Evolutionary conservation across 331 rosid species (phyloP), one percentile per base, ranked within the genome.

Genomic region (Telfairia occidentalis): DNA sequence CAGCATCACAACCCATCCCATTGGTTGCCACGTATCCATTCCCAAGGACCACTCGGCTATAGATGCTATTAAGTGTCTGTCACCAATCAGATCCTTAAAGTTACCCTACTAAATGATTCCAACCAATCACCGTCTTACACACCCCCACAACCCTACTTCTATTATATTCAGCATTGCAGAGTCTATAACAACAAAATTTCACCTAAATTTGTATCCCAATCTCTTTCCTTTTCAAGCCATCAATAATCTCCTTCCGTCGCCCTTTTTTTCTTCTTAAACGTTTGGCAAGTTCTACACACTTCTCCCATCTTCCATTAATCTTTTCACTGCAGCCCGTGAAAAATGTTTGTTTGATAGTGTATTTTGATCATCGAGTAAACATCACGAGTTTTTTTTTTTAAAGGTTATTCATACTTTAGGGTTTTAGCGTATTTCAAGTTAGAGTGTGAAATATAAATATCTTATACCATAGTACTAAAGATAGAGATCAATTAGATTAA

Each of bases 1-100:
- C 53, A 11, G 2, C 55, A 12, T 52, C 13, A 59, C 32, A 38
- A 1, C 45, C 55, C 45, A 50, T 32, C 40, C 32, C 57, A 32
- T 21, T 55, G 58, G 73, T 21, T 34, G 76, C 64, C 81, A 81
- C 45, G 74, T 74, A 81, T 40, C n/a, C 38, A 28, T 34, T 40
- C 18, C 12, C 57, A 35, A 63, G 70, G 69, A 15, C 75, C 73
- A 59, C 30, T 6, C 50, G 42, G 43, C 59, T 77, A 5, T 24
- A 66, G 66, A 73, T 40, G 78, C 78, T 26, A 24, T 69, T 21
- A 29, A 37, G 42, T 12, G 52, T 23, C 61, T 30, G 71, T 72
- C 71, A 76, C 59, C 59, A 76, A 34, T 49, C 3, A 64, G 29
- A 82, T 84, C 80, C 83, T 73, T 69, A 79, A 79, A 59, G 64